phyloP scores from a whole-genome alignment of 345 rosid species.

The Gynandropsis gynandra region DNA sequence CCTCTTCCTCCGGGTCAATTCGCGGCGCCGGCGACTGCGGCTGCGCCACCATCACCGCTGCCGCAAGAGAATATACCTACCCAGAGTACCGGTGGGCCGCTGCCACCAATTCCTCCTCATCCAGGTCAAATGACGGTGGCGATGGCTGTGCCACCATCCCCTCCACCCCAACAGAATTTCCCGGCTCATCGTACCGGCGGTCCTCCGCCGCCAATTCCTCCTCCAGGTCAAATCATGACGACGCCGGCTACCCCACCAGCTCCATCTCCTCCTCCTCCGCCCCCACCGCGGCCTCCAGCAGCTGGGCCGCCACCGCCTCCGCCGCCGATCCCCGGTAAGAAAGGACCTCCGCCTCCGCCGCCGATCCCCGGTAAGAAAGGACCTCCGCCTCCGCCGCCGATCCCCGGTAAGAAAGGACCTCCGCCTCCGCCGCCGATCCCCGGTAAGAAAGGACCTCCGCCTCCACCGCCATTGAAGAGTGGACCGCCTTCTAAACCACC shows the following conservation, averaged over 20 bases:
- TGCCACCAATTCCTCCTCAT: no score
- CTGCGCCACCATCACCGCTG: no score
- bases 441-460: conserved; percentile 9
- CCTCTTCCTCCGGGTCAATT: conserved; percentile 32
- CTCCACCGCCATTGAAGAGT: conserved; percentile 26
- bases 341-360: conserved; percentile 33
- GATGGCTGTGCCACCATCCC: no score
- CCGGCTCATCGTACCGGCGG: background rate
- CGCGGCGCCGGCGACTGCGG: background rate
- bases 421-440: conserved; percentile 25
- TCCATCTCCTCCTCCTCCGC: conserved; percentile 29
- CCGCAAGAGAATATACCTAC: no score
- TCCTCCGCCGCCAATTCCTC: conserved; percentile 24
- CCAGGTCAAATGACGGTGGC: no score
- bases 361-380: conserved; percentile 32
- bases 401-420: conserved; percentile 14
- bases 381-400: conserved; percentile 30
- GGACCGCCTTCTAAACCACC: conserved; percentile 35
- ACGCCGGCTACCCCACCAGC: conserved; percentile 15
- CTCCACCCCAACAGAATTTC: no score
- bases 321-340: conserved; percentile 28
- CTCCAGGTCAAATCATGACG: conserved; percentile 21
- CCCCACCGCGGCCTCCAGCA: conserved; percentile 11
- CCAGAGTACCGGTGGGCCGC: no score
- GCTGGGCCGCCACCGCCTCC: conserved; percentile 25